Evolutionary conservation across 495 filamentous ascomycete species (phyloP).

Genomic region (Rhypophila decipiens): DNA sequence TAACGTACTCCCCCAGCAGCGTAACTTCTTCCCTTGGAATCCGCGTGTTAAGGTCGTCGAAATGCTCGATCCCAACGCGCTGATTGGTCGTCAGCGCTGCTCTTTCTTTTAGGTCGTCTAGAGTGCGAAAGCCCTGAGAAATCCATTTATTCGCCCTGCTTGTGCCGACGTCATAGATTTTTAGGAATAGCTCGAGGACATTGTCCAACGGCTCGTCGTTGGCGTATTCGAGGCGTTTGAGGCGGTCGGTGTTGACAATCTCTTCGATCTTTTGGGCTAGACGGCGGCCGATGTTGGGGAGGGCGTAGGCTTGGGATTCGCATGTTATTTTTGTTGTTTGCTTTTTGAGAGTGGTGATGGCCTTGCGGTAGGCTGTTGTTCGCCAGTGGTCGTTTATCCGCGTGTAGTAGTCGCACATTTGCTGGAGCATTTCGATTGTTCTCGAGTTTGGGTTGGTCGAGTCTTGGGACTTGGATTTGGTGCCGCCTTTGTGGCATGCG

Average conservation of each 20-base stretch:
- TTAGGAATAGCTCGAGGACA: slow-evolving; percentile 60
- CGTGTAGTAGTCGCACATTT: slow-evolving; percentile 79
- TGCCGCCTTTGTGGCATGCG: slow-evolving; percentile 37
- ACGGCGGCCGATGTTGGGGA: slow-evolving; percentile 68
- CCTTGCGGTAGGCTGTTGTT: slow-evolving; percentile 70
- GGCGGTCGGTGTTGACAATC: slow-evolving; percentile 67
- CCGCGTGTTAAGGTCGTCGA: slow-evolving; percentile 73
- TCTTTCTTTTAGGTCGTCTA: slow-evolving; percentile 62
- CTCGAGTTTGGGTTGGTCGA: slow-evolving; percentile 54
- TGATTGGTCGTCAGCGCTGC: slow-evolving; percentile 69
- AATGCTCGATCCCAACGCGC: slow-evolving; percentile 70
- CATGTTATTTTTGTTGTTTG: slow-evolving; percentile 62
- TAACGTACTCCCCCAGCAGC: slow-evolving; percentile 62
- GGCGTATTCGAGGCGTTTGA: slow-evolving; percentile 65
- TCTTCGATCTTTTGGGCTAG: slow-evolving; percentile 89
- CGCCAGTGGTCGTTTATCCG: slow-evolving; percentile 76
- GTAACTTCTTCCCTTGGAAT: slow-evolving; percentile 78
- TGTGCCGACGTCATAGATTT: slow-evolving; percentile 75
- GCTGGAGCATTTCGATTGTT: slow-evolving; percentile 72
- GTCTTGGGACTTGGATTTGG: slow-evolving; percentile 16
- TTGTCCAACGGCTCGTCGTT: slow-evolving; percentile 57
- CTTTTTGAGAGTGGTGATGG: slow-evolving; percentile 62
- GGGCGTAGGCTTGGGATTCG: slow-evolving; percentile 56
- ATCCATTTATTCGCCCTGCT: slow-evolving; percentile 71
- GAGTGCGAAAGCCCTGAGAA: slow-evolving; percentile 63